phyloP scores from a whole-genome alignment of 2,329 filamentous ascomycete species.

The Clarireedia homoeocarpa region DNA sequence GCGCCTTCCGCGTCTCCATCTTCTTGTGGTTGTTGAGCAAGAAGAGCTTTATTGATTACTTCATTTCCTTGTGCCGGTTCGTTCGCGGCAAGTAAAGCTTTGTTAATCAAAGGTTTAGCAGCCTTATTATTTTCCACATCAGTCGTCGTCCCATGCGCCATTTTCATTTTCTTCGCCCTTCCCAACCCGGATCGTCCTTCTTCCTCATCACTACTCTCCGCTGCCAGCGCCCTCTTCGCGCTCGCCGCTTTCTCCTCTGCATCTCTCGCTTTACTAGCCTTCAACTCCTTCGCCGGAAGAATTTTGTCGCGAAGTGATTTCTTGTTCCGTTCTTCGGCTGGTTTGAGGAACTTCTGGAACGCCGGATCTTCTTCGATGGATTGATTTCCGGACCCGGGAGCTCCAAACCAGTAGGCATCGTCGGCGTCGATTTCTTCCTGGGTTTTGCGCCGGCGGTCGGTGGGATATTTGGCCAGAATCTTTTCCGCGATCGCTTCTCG shows the following conservation, averaged over 20 bases:
- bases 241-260: slow-evolving; percentile 28
- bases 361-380: slow-evolving; percentile 27
- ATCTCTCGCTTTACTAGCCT: slow-evolving; percentile 28
- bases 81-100: slow-evolving; percentile 4
- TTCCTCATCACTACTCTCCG: slow-evolving; percentile 31
- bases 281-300: slow-evolving; percentile 24
- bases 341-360: slow-evolving; percentile 25
- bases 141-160: background rate
- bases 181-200: slow-evolving; percentile 29
- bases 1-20: slow-evolving; percentile 1
- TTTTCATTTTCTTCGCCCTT: slow-evolving; percentile 28
- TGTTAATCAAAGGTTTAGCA: slow-evolving; percentile 1
- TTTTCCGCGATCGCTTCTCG: slow-evolving; percentile 25
- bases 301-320: slow-evolving; percentile 28
- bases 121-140: background rate
- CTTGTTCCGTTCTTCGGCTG: slow-evolving; percentile 24
- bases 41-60: slow-evolving; percentile 5
- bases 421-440: slow-evolving; percentile 29
- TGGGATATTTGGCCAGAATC: slow-evolving; percentile 23
- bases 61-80: slow-evolving; percentile 3
- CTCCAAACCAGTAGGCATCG: slow-evolving; percentile 24
- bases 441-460: slow-evolving; percentile 22
- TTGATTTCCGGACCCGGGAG: slow-evolving; percentile 23
- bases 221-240: slow-evolving; percentile 23
- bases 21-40: background rate